These are phyloP conservation scores for Boletus insuetus DNA, from an alignment of 768 basidiomycete genomes.

Conservation along the genomic window DNA sequence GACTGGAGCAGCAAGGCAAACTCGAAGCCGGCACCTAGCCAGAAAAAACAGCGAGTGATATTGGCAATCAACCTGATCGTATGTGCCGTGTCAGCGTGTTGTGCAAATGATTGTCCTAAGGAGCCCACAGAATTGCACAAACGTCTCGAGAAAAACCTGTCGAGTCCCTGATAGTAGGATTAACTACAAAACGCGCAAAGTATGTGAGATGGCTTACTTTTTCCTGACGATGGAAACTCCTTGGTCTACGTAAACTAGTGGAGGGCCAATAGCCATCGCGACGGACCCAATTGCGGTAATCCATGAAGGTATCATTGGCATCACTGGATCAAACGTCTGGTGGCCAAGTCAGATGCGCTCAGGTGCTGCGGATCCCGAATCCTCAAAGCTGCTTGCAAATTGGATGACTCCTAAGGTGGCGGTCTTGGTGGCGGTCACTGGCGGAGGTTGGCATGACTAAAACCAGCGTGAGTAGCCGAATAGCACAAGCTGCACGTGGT, in stretches of 20 bases:
- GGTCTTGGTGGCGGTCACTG: too few relatives aligned
- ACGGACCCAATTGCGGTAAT: constrained; percentile 65
- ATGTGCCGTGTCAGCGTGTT: constrained; percentile 7
- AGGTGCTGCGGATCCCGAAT: constrained; percentile 3
- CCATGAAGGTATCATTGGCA: constrained; percentile 51
- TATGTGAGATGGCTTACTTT: constrained; percentile 42
- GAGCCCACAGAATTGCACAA: constrained; percentile 72
- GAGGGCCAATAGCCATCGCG: constrained; percentile 84
- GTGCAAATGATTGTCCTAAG: neutral
- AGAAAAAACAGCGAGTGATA: constrained; percentile 88
- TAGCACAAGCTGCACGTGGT: constrained; percentile 2
- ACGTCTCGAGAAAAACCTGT: constrained; percentile 86
- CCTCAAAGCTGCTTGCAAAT: neutral
- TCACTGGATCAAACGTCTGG: neutral
- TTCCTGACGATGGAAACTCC: constrained; percentile 77
- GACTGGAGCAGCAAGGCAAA: constrained; percentile 76
- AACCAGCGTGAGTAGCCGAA: neutral
- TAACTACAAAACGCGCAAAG: neutral
- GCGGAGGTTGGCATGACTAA: constrained; percentile 7
- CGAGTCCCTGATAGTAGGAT: constrained; percentile 54
- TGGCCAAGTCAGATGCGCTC: neutral
- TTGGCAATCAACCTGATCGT: constrained; percentile 68
- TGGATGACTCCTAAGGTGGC: too few relatives aligned
- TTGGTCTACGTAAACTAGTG: constrained; percentile 83
- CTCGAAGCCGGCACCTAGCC: constrained; percentile 81